Evolutionary conservation across 1,139 yeast genomes (phyloP), one percentile per base, ranked within the genome.

Genomic region (Suhomyces yuchorum): DNA sequence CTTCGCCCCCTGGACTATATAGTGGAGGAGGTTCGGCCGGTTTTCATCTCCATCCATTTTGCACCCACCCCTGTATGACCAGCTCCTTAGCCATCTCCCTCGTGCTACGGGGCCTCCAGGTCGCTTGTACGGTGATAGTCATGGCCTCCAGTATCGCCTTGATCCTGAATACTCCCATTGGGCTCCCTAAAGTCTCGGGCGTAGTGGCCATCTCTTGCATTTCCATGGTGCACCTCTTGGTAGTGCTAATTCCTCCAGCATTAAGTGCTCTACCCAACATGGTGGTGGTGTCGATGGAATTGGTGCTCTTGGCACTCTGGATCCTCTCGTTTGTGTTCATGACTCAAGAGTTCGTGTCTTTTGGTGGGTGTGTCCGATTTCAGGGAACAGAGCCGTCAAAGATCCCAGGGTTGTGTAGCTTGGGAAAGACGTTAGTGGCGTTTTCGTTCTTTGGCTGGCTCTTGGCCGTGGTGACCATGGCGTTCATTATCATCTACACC

Each of bases 381-480:
- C 23, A n/a, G 14, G 40, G 49, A 14, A 24, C 37, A 1, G 34
- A 39, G 4, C 8, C 22, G 6, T 14, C 42, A 9, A 24, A 30
- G 14, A 40, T 17, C 15, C 38, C 38, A 5, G 42, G 40, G 3
- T 46, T 48, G 46, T 53, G 55, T 34, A 40, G 48, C 23, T 40
- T 59, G 9, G 65, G 64, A 4, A 62, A 68, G 49, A 67, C 70
- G 1, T 50, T 61, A 12, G 58, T 67, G 50, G 72, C 73, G 4
- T 63, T 70, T 48, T 58, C 66, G 0, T 61, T 70, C 18, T 54
- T 70, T 39, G 55, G 58, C 38, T 70, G 71, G 70, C 23, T 70
- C 6, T 23, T 46, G 5, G 46, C 49, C 1, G 24, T 41, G 8
- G 47, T 50, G 8, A 42, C 52, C 11, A 37, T 46, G 4, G 33